Conservation (phyloP, 2,329 filamentous ascomycete species). For the Bimuria novae-zelandiae region DNA sequence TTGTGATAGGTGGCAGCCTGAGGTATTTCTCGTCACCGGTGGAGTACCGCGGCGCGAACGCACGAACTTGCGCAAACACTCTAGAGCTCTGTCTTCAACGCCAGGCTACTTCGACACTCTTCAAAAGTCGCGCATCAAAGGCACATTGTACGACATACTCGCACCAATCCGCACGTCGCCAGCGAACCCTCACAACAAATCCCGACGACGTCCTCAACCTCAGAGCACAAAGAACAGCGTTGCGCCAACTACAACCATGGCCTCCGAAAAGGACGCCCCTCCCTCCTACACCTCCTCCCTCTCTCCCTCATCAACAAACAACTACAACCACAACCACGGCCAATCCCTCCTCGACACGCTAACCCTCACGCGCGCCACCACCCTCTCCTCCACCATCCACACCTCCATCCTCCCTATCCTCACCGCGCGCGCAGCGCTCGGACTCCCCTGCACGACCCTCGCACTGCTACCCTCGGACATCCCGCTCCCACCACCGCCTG, state of each 20-base stretch:
- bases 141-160: no score
- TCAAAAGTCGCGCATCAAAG: no score
- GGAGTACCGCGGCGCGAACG: background rate
- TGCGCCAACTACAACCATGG: background rate
- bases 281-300: conserved; percentile 35
- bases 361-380: conserved; percentile 45
- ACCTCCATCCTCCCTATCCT: conserved; percentile 50
- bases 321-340: conserved; percentile 12
- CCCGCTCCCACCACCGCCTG: conserved; percentile 24
- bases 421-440: conserved; percentile 45
- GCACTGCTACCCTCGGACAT: conserved; percentile 52
- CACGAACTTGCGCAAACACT: background rate
- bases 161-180: background rate
- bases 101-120: no score
- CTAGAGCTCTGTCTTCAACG: background rate
- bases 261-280: conserved; percentile 16
- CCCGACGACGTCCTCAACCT: no score
- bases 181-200: no score
- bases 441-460: conserved; percentile 51
- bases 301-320: background rate
- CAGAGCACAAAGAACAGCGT: no score
- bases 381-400: conserved; percentile 47
- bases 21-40: no score
- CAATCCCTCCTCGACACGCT: conserved; percentile 44
- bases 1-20: background rate